phyloP scores from a whole-genome alignment of 371 early-diverging fungal species.

The Phascolomyces articulosus region DNA sequence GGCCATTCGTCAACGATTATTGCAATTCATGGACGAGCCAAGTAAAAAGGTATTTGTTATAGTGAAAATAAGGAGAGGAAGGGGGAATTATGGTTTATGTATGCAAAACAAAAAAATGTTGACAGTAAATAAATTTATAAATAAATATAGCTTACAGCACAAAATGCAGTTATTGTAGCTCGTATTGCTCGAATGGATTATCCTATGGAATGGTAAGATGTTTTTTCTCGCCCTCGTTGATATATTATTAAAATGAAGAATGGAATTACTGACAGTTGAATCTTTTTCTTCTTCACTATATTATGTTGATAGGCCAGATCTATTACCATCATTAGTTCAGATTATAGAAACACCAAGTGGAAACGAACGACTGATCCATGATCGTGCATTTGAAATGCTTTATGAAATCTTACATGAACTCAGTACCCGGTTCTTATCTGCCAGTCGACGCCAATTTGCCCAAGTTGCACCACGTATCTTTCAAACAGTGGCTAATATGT shows the following conservation, averaged over 20 bases:
- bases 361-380: constrained; percentile 56
- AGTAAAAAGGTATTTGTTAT: constrained; percentile 60
- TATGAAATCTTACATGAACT: constrained; percentile 80
- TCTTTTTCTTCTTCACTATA: no score
- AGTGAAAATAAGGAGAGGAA: not conserved
- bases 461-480: constrained; percentile 70
- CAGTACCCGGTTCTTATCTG: constrained; percentile 74
- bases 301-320: constrained; percentile 67
- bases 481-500: constrained; percentile 60
- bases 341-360: constrained; percentile 58
- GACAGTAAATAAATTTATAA: not conserved
- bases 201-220: constrained; percentile 79
- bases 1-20: constrained; percentile 59
- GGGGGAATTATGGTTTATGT: no score
- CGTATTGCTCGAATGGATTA: constrained; percentile 83
- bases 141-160: constrained; percentile 64
- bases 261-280: no score
- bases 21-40: constrained; percentile 68
- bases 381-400: constrained; percentile 75
- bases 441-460: constrained; percentile 69
- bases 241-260: no score
- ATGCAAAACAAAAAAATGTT: no score
- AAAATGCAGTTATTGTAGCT: constrained; percentile 74
- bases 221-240: no score
- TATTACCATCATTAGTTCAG: constrained; percentile 63